A percentile compares a stretch with the other conserved stretches of the same genome.
phyloP scores from a whole-genome alignment of 495 filamentous ascomycete species.

The Chaetomium cochliodes region DNA sequence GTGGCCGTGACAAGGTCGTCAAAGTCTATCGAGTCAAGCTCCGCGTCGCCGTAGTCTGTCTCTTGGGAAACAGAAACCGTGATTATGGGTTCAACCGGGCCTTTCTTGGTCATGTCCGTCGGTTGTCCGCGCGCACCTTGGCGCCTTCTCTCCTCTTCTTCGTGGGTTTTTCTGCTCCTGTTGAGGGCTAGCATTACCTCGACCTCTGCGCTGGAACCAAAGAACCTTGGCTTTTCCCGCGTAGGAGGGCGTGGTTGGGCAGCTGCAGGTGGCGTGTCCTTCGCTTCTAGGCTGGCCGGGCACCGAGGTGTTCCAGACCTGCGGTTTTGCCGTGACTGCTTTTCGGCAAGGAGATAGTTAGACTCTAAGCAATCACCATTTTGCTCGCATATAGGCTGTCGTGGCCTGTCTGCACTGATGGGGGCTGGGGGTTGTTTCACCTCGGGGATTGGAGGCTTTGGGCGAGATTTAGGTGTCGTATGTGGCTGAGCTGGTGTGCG shows the following conservation, averaged over 20 bases:
- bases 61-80: slow-evolving; percentile 41
- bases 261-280: not conserved
- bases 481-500: not conserved
- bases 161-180: slow-evolving; percentile 13
- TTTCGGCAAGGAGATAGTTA: not conserved
- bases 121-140: not conserved
- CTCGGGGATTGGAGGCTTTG: not conserved
- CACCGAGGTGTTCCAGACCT: not conserved
- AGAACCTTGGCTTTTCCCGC: slow-evolving; percentile 21
- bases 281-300: not conserved
- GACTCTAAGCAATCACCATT: not conserved
- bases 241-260: slow-evolving; percentile 1
- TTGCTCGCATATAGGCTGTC: no score
- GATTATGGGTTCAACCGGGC: no score
- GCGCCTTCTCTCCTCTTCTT: slow-evolving; percentile 21
- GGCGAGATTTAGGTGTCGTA: not conserved
- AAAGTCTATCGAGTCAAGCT: slow-evolving; percentile 34
- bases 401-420: not conserved
- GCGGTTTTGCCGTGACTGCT: not conserved
- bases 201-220: not conserved
- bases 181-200: not conserved
- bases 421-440: no score
- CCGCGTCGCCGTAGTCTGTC: slow-evolving; percentile 44
- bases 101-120: no score
- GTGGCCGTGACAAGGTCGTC: not conserved